Evolutionary conservation across 31 red algal genomes (phyloP).

Genomic region (Asparagopsis taxiformis): DNA sequence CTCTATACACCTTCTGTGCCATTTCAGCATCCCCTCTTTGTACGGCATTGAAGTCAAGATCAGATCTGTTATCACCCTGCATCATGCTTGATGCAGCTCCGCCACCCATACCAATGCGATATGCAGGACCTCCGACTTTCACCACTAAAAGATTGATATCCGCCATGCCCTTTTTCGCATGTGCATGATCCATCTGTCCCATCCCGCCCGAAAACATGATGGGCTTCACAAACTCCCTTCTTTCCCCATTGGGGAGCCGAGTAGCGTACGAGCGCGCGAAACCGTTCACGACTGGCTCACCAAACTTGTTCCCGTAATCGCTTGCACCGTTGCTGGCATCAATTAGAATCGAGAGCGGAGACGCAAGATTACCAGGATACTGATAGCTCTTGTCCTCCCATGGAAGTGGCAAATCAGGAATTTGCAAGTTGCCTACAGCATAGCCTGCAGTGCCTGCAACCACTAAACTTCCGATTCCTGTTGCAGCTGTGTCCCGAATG

Average conservation of each 20-base stretch:
- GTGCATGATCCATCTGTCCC: conserved; percentile 94
- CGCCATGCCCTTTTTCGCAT: conserved; percentile 80
- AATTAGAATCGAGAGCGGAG: conserved; percentile 82
- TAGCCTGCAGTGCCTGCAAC: conserved; percentile 89
- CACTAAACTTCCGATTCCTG: conserved; percentile 89
- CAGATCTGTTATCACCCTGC: conserved; percentile 90
- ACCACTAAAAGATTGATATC: conserved; percentile 80
- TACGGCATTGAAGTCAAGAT: conserved; percentile 99
- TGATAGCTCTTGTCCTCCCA: conserved; percentile 89
- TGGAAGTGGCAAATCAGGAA: conserved; percentile 59
- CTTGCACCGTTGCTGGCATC: conserved; percentile 96
- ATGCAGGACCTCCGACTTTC: conserved; percentile 98
- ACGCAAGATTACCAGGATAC: conserved; percentile 91
- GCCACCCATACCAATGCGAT: conserved; percentile 99
- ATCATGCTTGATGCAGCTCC: conserved; percentile 98
- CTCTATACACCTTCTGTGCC: conserved; percentile 94
- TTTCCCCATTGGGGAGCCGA: conserved; percentile 46
- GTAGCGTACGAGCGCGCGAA: conserved; percentile 91
- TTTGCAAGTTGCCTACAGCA: conserved; percentile 92
- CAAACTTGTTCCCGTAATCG: conserved; percentile 99
- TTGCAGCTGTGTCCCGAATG: conserved; percentile 96
- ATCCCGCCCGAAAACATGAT: conserved; percentile 99
- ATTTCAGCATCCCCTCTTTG: conserved; percentile 99
- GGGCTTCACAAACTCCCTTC: conserved; percentile 98
- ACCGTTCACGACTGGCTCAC: conserved; percentile 96